Evolutionary conservation across 2,329 filamentous ascomycete genomes (phyloP).

Genomic region (Grosmannia serpens): DNA sequence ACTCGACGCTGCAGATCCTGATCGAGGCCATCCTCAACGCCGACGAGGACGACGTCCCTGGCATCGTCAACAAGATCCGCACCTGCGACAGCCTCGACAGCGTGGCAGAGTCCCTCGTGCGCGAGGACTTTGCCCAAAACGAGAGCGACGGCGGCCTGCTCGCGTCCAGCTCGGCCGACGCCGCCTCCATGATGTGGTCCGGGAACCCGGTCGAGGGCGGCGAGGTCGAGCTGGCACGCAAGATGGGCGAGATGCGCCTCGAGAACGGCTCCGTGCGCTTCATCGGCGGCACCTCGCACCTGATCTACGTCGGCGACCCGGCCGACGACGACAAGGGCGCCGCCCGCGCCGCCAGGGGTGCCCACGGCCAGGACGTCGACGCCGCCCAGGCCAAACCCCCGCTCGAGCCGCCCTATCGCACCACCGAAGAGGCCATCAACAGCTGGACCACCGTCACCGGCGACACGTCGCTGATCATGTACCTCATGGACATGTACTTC

Average conservation of each 20-base stretch:
- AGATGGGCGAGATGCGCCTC: conserved; percentile 82
- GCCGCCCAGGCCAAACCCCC: conserved; percentile 23
- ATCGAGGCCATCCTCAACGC: conserved; percentile 89
- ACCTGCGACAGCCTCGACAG: conserved; percentile 61
- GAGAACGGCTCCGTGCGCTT: conserved; percentile 83
- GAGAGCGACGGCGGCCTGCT: conserved; percentile 19
- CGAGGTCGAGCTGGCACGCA: conserved; percentile 76
- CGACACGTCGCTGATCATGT: conserved; percentile 66
- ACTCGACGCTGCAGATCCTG: conserved; percentile 81
- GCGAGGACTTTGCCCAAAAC: conserved; percentile 24
- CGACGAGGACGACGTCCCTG: conserved; percentile 72
- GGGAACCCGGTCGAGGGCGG: conserved; percentile 33
- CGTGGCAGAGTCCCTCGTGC: conserved; percentile 42
- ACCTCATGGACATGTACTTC: conserved; percentile 96
- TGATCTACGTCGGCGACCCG: conserved; percentile 63
- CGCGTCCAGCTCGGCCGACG: background rate
- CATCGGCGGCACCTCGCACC: conserved; percentile 86
- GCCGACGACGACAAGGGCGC: background rate
- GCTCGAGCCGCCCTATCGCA: conserved; percentile 25
- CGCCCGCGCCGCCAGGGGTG: background rate
- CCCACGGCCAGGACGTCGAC: background rate
- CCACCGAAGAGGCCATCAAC: conserved; percentile 57
- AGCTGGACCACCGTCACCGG: conserved; percentile 83
- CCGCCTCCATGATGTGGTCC: conserved; percentile 21
- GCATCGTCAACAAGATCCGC: conserved; percentile 74